Conservation (phyloP, 768 basidiomycete genomes). For the Macrocybe gigantea region DNA sequence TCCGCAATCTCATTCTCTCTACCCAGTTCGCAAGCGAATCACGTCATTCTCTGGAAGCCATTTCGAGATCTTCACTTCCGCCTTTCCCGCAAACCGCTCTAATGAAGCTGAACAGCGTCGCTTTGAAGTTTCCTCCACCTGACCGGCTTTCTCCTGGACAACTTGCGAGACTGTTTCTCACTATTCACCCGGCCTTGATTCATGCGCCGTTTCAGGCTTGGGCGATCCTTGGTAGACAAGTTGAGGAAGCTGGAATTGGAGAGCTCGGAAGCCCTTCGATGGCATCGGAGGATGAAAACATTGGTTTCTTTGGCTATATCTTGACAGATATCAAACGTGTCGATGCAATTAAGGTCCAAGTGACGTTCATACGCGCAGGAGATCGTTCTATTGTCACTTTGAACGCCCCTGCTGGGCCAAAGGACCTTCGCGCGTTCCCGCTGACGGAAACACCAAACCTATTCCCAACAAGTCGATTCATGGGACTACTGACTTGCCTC, state of each 20-base stretch:
- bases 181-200: conserved; percentile 52
- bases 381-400: conserved; percentile 22
- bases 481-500: conserved; percentile 52
- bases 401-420: conserved; percentile 45
- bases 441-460: conserved; percentile 34
- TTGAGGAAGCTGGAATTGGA: conserved; percentile 48
- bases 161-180: conserved; percentile 48
- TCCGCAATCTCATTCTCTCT: conserved; percentile 53
- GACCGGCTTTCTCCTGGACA: conserved; percentile 34
- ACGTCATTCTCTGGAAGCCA: conserved; percentile 43
- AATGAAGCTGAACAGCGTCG: conserved; percentile 39
- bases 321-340: conserved; percentile 34
- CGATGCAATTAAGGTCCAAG: conserved; percentile 30
- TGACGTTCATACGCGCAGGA: conserved; percentile 34
- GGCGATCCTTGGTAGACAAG: conserved; percentile 53
- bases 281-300: conserved; percentile 30
- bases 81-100: conserved; percentile 64
- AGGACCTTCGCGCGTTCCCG: conserved; percentile 39
- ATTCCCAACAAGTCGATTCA: conserved; percentile 41
- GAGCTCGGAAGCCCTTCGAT: conserved; percentile 43
- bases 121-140: conserved; percentile 45
- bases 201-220: conserved; percentile 57
- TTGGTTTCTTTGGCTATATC: conserved; percentile 50
- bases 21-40: conserved; percentile 62
- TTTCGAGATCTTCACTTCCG: conserved; percentile 47